Evolutionary conservation across 148 eudicot species (phyloP), one percentile per base, ranked within the genome.

Genomic region (Heliamphora exappendiculata): DNA sequence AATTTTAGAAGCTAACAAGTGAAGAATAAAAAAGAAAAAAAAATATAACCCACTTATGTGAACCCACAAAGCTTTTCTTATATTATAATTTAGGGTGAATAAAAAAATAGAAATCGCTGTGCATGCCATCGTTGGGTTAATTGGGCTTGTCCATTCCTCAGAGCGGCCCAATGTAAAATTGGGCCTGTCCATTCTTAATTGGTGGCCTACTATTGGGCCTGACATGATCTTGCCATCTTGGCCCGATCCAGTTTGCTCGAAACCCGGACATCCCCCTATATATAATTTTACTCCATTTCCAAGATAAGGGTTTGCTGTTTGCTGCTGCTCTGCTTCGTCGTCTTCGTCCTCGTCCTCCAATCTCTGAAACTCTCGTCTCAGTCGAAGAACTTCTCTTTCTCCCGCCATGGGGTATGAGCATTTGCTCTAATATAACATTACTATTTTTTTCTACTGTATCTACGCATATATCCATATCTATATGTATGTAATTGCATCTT

Each of bases 371-470:
- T 20, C 76, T 17, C 9, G 11, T 55, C 65, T 4, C 39, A 11
- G 53, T 29, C 33, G 70, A 29, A 47, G 69, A 20, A 45, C 78
- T 34, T 60, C 68, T 47, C 81, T 78, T 20, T 20, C 54, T 31
- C 53, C 57, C 54, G 37, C 58, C 73, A 79, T 79, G 81, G 81
- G 81, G 81, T 79, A 79, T 44, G 37, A 73, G 8, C 57, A 20
- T 59, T 63, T 41, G 19, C 39, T 77, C 36, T 65, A 3, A 2
- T 36, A 26, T 6, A 1, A 2, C 0, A 12, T 12, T 24, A 0
- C 1, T 29, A 8, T 31, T 34, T 13, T 39, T 36, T 17, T 33
- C 9, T 37, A 13, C 44, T 53, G 29, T 65, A 33, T 76, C 7
- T 22, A 26, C 58, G 22, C 24, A 2, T 42, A 22, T 73, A 3